phyloP scores from a whole-genome alignment of 331 rosid genomes.

The Dryas integrifolia region DNA sequence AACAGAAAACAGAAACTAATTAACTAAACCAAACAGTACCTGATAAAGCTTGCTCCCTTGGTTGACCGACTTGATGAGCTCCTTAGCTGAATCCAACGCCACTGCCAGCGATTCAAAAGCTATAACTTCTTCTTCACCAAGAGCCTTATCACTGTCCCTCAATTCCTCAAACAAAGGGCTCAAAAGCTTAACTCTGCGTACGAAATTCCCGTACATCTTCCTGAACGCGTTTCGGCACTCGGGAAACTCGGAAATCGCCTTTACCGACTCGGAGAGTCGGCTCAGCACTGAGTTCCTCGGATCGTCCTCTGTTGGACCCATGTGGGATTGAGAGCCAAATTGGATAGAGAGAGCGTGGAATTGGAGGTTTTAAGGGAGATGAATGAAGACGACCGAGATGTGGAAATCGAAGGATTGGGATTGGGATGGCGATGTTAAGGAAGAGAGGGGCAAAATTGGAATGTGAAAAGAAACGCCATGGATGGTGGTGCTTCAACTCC shows the following conservation, averaged over 20 bases:
- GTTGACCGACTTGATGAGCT: constrained; percentile 52
- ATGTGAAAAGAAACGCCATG: constrained; percentile 22
- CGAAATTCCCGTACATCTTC: constrained; percentile 67
- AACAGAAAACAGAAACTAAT: constrained; percentile 11
- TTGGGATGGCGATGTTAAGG: constrained; percentile 4
- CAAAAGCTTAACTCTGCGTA: constrained; percentile 74
- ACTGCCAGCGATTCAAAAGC: constrained; percentile 58
- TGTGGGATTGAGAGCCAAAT: constrained; percentile 29
- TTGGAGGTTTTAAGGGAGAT: constrained; percentile 21
- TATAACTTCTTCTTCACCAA: constrained; percentile 47
- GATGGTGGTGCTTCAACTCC: background rate
- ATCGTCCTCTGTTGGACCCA: constrained; percentile 51
- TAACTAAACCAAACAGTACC: constrained; percentile 34
- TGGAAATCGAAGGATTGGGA: constrained; percentile 9
- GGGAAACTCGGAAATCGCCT: constrained; percentile 58
- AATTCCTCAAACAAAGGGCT: constrained; percentile 92
- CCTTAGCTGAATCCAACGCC: constrained; percentile 66
- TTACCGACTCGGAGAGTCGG: constrained; percentile 55
- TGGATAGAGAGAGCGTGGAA: constrained; percentile 8
- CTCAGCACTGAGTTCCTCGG: constrained; percentile 34
- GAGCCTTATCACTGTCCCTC: constrained; percentile 56
- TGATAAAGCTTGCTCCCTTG: constrained; percentile 85
- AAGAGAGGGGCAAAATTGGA: constrained; percentile 11
- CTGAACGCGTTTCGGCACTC: constrained; percentile 68
- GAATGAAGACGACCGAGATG: constrained; percentile 36